These are phyloP conservation scores for Dictyostelium firmibasis DNA, from an alignment of 78 protist species.

Conservation along the genomic window DNA sequence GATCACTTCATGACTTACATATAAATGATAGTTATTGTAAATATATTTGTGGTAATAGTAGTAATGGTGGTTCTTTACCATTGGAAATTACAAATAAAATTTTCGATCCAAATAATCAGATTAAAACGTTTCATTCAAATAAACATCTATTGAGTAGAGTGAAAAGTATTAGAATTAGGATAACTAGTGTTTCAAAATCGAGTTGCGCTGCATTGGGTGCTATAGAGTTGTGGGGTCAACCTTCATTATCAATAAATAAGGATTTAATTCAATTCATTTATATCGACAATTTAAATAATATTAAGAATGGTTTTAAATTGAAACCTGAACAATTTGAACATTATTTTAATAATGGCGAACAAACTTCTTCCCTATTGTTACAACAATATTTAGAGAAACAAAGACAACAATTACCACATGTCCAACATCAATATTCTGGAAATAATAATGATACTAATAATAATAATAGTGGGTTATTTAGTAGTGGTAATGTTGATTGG, in stretches of 20 bases:
- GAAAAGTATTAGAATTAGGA: conserved; percentile 48
- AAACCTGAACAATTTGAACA: neutral
- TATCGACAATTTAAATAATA: neutral
- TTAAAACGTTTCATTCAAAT: conserved; percentile 53
- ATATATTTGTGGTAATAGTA: neutral
- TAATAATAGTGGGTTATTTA: neutral
- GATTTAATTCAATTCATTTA: conserved; percentile 18
- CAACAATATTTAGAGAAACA: neutral
- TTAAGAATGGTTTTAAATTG: neutral
- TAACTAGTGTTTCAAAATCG: conserved; percentile 40
- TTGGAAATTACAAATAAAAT: neutral
- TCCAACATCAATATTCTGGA: neutral
- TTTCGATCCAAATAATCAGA: neutral
- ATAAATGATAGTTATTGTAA: neutral
- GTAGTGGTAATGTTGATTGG: neutral
- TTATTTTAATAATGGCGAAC: neutral
- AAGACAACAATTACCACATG: neutral
- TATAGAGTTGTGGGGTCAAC: conserved; percentile 61
- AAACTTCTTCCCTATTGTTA: neutral
- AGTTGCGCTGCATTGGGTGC: conserved; percentile 62
- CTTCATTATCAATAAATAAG: neutral
- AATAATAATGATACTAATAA: neutral
- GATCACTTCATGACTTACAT: conserved; percentile 29
- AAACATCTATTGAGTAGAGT: conserved; percentile 21
- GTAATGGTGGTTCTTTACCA: neutral